A percentile compares a stretch with the other conserved stretches of the same genome.
These are phyloP conservation scores for Cinnamomum chago DNA, from an alignment of 164 flowering plant species.

Conservation along the genomic window DNA sequence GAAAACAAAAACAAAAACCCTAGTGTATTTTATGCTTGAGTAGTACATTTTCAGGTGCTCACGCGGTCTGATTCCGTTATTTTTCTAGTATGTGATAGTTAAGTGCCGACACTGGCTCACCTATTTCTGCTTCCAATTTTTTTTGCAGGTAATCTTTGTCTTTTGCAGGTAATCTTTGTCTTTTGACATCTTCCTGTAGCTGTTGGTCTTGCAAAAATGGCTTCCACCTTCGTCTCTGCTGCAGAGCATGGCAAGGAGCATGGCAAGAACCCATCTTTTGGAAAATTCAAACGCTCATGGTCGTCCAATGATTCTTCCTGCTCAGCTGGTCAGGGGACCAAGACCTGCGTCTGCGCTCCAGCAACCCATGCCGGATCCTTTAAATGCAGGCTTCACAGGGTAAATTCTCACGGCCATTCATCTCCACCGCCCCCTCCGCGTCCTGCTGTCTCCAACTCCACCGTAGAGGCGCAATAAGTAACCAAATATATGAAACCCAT, in stretches of 20 bases:
- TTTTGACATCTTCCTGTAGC: neutral
- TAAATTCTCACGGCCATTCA: slow-evolving; percentile 17
- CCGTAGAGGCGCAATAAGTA: slow-evolving; percentile 22
- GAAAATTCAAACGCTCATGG: slow-evolving; percentile 12
- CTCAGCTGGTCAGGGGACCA: slow-evolving; percentile 5
- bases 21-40: too few relatives aligned
- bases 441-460: slow-evolving; percentile 16
- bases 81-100: neutral
- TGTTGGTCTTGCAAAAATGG: slow-evolving; percentile 4
- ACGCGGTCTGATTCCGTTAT: neutral
- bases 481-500: neutral
- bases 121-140: neutral
- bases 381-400: slow-evolving; percentile 31
- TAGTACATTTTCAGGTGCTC: neutral
- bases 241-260: slow-evolving; percentile 7
- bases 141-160: neutral
- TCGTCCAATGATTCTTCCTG: neutral
- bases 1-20: too few relatives aligned
- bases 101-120: neutral
- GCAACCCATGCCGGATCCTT: slow-evolving; percentile 24
- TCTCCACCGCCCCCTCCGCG: slow-evolving; percentile 14
- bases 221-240: slow-evolving; percentile 1
- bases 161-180: neutral
- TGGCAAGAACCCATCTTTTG: neutral
- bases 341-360: slow-evolving; percentile 25